Conservation (phyloP, 495 filamentous ascomycete genomes). For the Aspergillus incahuasiensis region DNA sequence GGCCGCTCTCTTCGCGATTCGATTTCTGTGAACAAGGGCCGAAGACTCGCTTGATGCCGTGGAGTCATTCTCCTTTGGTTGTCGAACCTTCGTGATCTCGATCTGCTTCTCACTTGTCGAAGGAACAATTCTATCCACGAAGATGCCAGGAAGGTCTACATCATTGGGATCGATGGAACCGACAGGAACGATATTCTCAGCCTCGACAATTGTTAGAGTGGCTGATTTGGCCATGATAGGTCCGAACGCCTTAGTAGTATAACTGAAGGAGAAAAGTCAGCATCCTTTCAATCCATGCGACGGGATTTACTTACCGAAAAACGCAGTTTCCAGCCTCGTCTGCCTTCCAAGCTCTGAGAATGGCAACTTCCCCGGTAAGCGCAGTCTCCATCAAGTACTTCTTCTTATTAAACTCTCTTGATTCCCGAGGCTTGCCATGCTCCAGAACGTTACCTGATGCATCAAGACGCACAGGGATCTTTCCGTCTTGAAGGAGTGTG, state of each 20-base stretch:
- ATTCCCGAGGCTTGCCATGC: conserved; percentile 71
- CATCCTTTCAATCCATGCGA: neutral
- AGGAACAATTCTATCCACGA: conserved; percentile 80
- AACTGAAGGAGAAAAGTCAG: conserved; percentile 24
- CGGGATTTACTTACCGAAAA: conserved; percentile 61
- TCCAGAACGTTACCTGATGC: conserved; percentile 66
- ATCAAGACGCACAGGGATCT: conserved; percentile 74
- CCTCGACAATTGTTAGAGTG: conserved; percentile 84
- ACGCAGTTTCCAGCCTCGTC: conserved; percentile 86
- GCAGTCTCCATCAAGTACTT: conserved; percentile 80
- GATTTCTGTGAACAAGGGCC: conserved; percentile 65
- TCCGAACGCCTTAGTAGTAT: conserved; percentile 62
- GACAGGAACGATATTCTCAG: conserved; percentile 81
- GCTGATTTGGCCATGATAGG: conserved; percentile 87
- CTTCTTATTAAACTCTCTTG: conserved; percentile 80
- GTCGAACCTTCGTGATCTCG: conserved; percentile 72
- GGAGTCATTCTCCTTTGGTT: conserved; percentile 46
- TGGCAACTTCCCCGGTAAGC: conserved; percentile 81
- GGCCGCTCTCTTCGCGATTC: conserved; percentile 77
- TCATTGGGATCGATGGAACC: conserved; percentile 75
- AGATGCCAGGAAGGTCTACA: conserved; percentile 84
- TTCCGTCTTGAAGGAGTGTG: conserved; percentile 78
- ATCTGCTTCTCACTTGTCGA: conserved; percentile 70
- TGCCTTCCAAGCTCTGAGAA: conserved; percentile 81
- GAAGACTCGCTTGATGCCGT: conserved; percentile 53